Percentiles rank a stretch among this genome's conserved stretches.
These are phyloP conservation scores for Penicillium turbatum DNA, from an alignment of 495 filamentous ascomycete genomes.

Conservation along the genomic window DNA sequence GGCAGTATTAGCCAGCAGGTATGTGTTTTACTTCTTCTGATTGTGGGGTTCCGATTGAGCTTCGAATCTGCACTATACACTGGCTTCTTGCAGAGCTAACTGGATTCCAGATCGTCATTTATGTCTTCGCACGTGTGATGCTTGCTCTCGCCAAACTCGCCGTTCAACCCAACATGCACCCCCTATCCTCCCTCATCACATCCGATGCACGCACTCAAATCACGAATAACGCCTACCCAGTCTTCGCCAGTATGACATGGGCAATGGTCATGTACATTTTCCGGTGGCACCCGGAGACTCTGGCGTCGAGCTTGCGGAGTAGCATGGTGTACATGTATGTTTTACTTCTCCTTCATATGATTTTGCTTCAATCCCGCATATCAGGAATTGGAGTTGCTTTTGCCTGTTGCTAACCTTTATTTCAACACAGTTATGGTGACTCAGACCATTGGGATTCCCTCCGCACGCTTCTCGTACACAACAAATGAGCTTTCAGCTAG, in stretches of 20 bases:
- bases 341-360: not conserved
- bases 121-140: conserved; percentile 89
- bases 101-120: conserved; percentile 70
- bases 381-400: not conserved
- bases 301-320: conserved; percentile 85
- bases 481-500: conserved; percentile 56
- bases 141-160: conserved; percentile 79
- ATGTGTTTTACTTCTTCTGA: conserved; percentile 5
- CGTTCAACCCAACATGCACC: conserved; percentile 58
- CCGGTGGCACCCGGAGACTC: conserved; percentile 79
- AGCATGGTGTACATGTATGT: conserved; percentile 98
- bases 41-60: no score
- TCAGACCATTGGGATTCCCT: conserved; percentile 81
- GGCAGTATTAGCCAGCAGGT: conserved; percentile 85
- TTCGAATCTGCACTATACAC: not conserved
- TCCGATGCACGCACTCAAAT: conserved; percentile 47
- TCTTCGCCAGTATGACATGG: conserved; percentile 87
- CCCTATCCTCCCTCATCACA: conserved; percentile 39
- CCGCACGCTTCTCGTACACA: conserved; percentile 74
- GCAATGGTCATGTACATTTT: conserved; percentile 94
- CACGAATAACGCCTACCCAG: conserved; percentile 74
- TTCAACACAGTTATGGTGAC: conserved; percentile 53
- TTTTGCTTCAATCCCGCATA: not conserved
- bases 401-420: conserved; percentile 20
- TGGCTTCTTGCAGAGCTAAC: not conserved